Evolutionary conservation across 2,329 filamentous ascomycete genomes (phyloP), one percentile per base, ranked within the genome.

Genomic region (Colletotrichum spinosum): DNA sequence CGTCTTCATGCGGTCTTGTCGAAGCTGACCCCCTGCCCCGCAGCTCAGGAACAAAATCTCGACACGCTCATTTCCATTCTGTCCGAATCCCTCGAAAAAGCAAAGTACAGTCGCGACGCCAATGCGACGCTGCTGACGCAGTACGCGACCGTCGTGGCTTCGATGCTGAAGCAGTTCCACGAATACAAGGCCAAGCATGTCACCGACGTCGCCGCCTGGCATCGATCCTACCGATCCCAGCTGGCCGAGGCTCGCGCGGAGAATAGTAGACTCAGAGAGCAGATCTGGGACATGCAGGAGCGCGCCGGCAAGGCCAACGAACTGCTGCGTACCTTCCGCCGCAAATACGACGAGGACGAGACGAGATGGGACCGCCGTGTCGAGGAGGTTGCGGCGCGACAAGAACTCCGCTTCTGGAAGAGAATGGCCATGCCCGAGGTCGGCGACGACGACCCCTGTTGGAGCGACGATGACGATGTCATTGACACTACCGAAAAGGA

Each of bases 331-430:
- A 76, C 81, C 42, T 89, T 90, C 69, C 82, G 88, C 55, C 78
- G 82, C 49, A 79, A 79, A 58, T 85, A 87, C 71, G 84, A 88
- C 68, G 86, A 88, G 69, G 81, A 89, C 65, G 80, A 83, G 68
- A 77, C 78, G 42, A 79, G 84, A 17, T 85, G 86, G 80, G 82
- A 87, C 61, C 79, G 81, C 37, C 79, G 81, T 5, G 83, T 88
- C 3, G 80, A 87, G 44, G 81, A 83, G 52, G 81, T 80, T 54
- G 83, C 85, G 6, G 75, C 79, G 48, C 81, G 85, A 4, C 87
- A 89, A 73, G 86, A 90, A 75, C 72, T 89, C 58, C 80, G 88
- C 2, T 89, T 88, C 75, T 91, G 88, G 88, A 90, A 90, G 77
- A 80, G 88, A 46, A 83, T 90, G 80, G 88, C 88, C 12, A 84